Evolutionary conservation across 352 stramenopile species (phyloP).

Genomic region (Saprolegnia parasitica): DNA sequence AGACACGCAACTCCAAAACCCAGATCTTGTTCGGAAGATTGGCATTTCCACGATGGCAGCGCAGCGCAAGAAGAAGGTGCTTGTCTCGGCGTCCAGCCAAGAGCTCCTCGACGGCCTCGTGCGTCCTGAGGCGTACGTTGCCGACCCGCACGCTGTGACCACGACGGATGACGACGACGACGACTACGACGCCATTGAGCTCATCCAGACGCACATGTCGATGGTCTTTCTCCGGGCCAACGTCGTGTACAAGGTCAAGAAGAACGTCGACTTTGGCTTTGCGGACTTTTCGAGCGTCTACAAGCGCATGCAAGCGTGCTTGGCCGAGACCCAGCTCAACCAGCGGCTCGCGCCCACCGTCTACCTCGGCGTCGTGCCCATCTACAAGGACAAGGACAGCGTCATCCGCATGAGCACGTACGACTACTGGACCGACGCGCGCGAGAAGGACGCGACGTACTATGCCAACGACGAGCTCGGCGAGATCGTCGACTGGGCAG

Average conservation of each 20-base stretch:
- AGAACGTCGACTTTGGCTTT: conserved; percentile 67
- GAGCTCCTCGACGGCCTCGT: conserved; percentile 11
- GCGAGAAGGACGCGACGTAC: conserved; percentile 53
- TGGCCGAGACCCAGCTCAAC: conserved; percentile 68
- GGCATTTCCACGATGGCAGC: background rate
- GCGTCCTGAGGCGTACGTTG: conserved; percentile 7
- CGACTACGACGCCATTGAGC: conserved; percentile 28
- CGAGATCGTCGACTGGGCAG: conserved; percentile 72
- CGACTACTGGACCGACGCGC: conserved; percentile 63
- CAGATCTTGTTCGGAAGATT: background rate
- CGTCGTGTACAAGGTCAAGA: conserved; percentile 74
- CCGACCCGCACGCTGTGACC: background rate
- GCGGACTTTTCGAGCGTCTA: conserved; percentile 66
- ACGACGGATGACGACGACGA: background rate
- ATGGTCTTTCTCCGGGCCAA: conserved; percentile 58
- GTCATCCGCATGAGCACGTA: conserved; percentile 50
- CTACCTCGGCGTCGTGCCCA: conserved; percentile 59
- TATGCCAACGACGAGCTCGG: conserved; percentile 60
- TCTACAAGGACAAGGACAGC: conserved; percentile 52
- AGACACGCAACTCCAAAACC: too few relatives aligned
- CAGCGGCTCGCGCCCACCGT: conserved; percentile 56
- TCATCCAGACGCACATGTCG: conserved; percentile 72
- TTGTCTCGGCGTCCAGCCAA: conserved; percentile 20
- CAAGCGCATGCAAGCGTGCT: conserved; percentile 66
- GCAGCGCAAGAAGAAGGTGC: conserved; percentile 25